These are phyloP conservation scores for Gryganskiella cystojenkinii DNA, from an alignment of 192 early-diverging fungal genomes.

Conservation along the genomic window DNA sequence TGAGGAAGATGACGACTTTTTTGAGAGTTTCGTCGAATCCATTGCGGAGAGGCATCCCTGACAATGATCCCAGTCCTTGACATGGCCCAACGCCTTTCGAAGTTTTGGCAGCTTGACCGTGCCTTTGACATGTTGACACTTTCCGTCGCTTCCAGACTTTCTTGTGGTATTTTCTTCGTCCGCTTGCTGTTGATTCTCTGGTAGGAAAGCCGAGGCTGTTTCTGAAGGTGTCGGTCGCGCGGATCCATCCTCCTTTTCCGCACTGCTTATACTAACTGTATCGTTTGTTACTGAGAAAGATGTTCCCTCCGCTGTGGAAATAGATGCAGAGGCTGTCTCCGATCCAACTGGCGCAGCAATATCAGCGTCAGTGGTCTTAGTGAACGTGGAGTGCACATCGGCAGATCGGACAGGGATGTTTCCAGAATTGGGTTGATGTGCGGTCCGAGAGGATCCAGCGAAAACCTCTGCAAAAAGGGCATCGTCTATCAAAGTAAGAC, in stretches of 20 bases:
- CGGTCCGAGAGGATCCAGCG: conserved; percentile 8
- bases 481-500: not conserved
- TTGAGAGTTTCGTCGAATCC: conserved; percentile 36
- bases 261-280: too few relatives aligned
- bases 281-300: too few relatives aligned
- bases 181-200: too few relatives aligned
- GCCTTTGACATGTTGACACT: conserved; percentile 38
- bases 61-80: conserved; percentile 47
- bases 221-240: too few relatives aligned
- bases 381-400: too few relatives aligned
- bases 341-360: not conserved
- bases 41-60: conserved; percentile 14
- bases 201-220: not conserved
- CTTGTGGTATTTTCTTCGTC: too few relatives aligned
- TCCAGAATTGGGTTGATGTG: not conserved
- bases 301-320: too few relatives aligned
- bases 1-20: conserved; percentile 11
- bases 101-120: conserved; percentile 20
- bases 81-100: conserved; percentile 2
- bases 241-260: too few relatives aligned
- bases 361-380: not conserved
- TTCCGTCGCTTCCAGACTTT: conserved; percentile 10
- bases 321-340: too few relatives aligned
- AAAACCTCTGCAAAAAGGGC: conserved; percentile 12
- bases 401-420: not conserved